Evolutionary conservation across 768 basidiomycete species (phyloP).

Genomic region (Strobilomyces echinocephalus): DNA sequence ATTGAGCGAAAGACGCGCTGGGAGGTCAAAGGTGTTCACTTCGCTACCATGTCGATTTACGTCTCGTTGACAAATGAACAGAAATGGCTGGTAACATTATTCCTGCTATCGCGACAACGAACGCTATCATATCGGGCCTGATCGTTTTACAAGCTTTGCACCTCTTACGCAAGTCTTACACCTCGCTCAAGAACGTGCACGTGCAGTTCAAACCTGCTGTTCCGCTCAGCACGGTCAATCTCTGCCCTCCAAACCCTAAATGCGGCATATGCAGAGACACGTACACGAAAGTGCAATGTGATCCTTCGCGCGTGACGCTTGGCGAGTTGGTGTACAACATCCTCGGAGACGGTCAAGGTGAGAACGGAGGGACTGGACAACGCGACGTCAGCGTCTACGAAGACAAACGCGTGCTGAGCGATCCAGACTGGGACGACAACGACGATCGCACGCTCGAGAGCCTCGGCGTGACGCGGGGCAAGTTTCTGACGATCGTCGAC

Average conservation of each 20-base stretch:
- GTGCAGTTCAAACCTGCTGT: slow-evolving; percentile 72
- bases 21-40: slow-evolving; percentile 83
- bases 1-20: slow-evolving; percentile 89
- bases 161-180: slow-evolving; percentile 63
- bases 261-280: slow-evolving; percentile 88
- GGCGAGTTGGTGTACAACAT: slow-evolving; percentile 68
- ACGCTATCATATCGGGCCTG: slow-evolving; percentile 92
- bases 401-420: slow-evolving; percentile 79
- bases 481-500: slow-evolving; percentile 84
- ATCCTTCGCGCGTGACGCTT: slow-evolving; percentile 63
- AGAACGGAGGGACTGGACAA: slow-evolving; percentile 32
- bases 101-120: slow-evolving; percentile 98
- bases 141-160: slow-evolving; percentile 92
- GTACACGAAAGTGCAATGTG: slow-evolving; percentile 71
- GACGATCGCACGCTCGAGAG: slow-evolving; percentile 74
- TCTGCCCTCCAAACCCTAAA: slow-evolving; percentile 64
- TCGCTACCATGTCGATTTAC: background rate
- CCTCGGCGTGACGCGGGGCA: slow-evolving; percentile 73
- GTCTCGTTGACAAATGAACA: slow-evolving; percentile 27
- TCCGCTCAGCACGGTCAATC: slow-evolving; percentile 66
- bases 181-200: slow-evolving; percentile 68
- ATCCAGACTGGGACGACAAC: slow-evolving; percentile 95
- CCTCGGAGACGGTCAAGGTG: slow-evolving; percentile 46
- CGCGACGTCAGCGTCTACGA: slow-evolving; percentile 81
- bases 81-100: slow-evolving; percentile 99